These are phyloP conservation scores for Aspergillus sp. DNA, from an alignment of 2,329 filamentous ascomycete species.

Conservation along the genomic window DNA sequence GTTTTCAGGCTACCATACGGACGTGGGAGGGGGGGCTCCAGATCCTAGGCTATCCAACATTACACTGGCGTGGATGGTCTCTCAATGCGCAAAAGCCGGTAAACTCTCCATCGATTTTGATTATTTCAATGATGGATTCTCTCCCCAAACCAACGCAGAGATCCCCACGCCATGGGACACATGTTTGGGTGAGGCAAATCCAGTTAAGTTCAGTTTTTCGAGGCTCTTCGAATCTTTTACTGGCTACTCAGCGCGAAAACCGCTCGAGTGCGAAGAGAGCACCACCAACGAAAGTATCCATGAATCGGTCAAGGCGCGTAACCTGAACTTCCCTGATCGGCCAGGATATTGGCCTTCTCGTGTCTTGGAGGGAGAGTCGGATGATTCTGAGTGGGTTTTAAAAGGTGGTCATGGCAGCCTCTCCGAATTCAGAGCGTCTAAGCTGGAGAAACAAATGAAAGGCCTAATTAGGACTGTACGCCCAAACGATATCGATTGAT, in stretches of 20 bases:
- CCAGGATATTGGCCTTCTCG: background rate
- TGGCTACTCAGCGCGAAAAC: background rate
- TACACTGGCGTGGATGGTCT: constrained; percentile 3
- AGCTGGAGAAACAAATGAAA: background rate
- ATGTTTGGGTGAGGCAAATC: background rate
- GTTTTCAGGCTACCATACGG: constrained; percentile 3
- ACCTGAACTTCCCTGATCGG: background rate
- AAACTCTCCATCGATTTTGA: constrained; percentile 1
- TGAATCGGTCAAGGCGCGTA: background rate
- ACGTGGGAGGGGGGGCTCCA: background rate
- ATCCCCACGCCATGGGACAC: background rate
- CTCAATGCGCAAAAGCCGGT: background rate
- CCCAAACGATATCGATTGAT: background rate
- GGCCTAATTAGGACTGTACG: background rate
- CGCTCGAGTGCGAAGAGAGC: background rate
- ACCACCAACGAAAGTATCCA: background rate
- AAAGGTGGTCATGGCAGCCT: background rate
- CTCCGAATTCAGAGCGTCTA: background rate
- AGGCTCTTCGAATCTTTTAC: background rate
- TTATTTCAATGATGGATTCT: constrained; percentile 3
- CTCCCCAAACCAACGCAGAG: background rate
- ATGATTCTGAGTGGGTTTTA: background rate
- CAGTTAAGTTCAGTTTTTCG: background rate
- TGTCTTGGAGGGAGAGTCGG: background rate
- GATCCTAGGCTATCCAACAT: background rate